phyloP scores from a whole-genome alignment of 768 basidiomycete species.

The Auricularia sp. region DNA sequence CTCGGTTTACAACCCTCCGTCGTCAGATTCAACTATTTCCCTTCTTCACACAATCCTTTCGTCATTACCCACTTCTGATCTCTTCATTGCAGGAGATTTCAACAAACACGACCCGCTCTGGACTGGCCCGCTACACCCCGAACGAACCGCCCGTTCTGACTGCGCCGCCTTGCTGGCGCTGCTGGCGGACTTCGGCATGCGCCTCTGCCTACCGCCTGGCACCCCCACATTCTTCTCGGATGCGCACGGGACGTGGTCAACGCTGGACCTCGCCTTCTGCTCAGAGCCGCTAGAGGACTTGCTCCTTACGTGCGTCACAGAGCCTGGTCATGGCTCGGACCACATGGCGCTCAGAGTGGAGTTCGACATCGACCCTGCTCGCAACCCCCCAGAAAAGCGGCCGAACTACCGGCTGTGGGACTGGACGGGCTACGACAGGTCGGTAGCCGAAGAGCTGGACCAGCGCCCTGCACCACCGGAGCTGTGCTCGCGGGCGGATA shows the following conservation, averaged over 20 bases:
- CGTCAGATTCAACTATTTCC: not conserved
- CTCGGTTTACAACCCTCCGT: not conserved
- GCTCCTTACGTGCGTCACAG: not conserved
- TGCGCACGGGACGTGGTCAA: not conserved
- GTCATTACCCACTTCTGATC: not conserved
- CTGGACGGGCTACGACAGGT: not conserved
- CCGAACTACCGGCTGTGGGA: not conserved
- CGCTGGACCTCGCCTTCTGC: not conserved
- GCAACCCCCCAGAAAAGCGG: not conserved
- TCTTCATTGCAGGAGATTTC: slow-evolving; percentile 1
- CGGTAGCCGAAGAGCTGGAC: not conserved
- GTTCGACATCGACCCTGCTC: slow-evolving; percentile 1
- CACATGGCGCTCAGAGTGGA: not conserved
- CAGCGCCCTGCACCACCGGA: too few species aligned
- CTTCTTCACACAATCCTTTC: not conserved
- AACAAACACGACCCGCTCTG: slow-evolving; percentile 5
- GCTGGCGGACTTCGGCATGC: not conserved
- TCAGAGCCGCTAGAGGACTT: not conserved
- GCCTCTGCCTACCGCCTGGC: not conserved
- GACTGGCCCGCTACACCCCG: not conserved
- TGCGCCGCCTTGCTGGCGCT: not conserved
- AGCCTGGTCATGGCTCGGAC: not conserved
- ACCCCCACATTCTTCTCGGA: not conserved
- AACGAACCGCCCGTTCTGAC: not conserved
- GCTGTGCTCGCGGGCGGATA: too few species aligned